phyloP scores from a whole-genome alignment of 2,329 filamentous ascomycete species.

The Thielaviopsis punctulata region DNA sequence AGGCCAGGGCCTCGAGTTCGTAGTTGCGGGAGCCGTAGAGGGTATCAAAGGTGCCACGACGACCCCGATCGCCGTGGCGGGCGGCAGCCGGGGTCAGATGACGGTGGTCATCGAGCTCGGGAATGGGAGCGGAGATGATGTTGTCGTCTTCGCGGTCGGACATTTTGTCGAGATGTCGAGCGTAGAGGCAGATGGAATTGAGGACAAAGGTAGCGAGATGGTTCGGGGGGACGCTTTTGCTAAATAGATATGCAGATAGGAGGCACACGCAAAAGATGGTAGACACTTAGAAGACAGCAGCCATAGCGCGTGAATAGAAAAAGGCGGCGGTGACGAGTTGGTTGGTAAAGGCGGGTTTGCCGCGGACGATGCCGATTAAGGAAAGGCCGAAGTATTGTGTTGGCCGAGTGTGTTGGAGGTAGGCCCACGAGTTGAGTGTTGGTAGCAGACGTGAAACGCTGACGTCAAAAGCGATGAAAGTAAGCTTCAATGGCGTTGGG shows the following conservation, averaged over 20 bases:
- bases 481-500: too few species aligned
- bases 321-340: not conserved
- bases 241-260: not conserved
- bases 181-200: not conserved
- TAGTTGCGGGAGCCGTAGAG: conserved; percentile 36
- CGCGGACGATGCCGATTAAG: too few species aligned
- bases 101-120: conserved; percentile 78
- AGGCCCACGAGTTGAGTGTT: too few species aligned
- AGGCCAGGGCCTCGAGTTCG: conserved; percentile 4
- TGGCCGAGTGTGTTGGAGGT: too few species aligned
- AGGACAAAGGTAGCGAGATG: not conserved
- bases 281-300: not conserved
- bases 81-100: conserved; percentile 45
- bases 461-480: too few species aligned
- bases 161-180: conserved; percentile 37
- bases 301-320: conserved; percentile 1
- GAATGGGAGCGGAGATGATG: conserved; percentile 55
- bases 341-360: too few species aligned
- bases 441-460: too few species aligned
- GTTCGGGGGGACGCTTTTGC: not conserved
- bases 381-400: too few species aligned
- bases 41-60: conserved; percentile 60
- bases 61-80: conserved; percentile 36
- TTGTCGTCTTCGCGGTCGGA: conserved; percentile 47
- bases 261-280: not conserved